These are phyloP conservation scores for Lodderomyces margitis DNA, from an alignment of 1,139 yeast genomes.

Conservation along the genomic window DNA sequence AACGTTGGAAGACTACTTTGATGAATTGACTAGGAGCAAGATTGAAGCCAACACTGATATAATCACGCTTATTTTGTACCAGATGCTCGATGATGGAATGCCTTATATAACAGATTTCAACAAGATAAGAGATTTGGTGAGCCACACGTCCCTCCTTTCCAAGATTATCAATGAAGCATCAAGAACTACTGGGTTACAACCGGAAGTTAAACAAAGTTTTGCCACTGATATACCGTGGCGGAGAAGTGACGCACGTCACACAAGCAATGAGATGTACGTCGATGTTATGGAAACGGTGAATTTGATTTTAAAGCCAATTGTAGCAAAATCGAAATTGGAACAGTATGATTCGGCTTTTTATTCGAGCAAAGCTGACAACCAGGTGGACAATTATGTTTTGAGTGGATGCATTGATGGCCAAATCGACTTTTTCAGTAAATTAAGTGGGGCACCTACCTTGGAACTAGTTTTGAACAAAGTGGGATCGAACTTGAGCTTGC, in stretches of 20 bases:
- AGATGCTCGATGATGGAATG: slow-evolving; percentile 73
- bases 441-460: slow-evolving; percentile 76
- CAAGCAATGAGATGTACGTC: slow-evolving; percentile 78
- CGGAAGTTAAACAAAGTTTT: slow-evolving; percentile 2
- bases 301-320: slow-evolving; percentile 37
- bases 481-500: slow-evolving; percentile 44
- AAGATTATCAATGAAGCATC: slow-evolving; percentile 36
- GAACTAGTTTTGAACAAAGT: slow-evolving; percentile 51
- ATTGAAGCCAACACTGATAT: slow-evolving; percentile 67
- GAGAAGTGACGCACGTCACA: slow-evolving; percentile 57
- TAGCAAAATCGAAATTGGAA: slow-evolving; percentile 13
- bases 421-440: slow-evolving; percentile 59
- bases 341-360: slow-evolving; percentile 39
- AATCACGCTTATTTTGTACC: slow-evolving; percentile 46
- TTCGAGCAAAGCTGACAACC: slow-evolving; percentile 21
- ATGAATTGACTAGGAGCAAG: slow-evolving; percentile 55
- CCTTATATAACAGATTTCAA: slow-evolving; percentile 76
- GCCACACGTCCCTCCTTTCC: slow-evolving; percentile 47
- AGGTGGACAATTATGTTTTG: slow-evolving; percentile 37
- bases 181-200: slow-evolving; percentile 18
- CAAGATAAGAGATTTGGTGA: slow-evolving; percentile 66
- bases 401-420: slow-evolving; percentile 65
- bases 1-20: slow-evolving; percentile 58
- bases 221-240: slow-evolving; percentile 67
- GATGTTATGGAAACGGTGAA: slow-evolving; percentile 66